A percentile compares a stretch with the other conserved stretches of the same genome.
These are phyloP conservation scores for Calonectria leucothoes DNA, from an alignment of 2,329 filamentous ascomycete species.

Conservation along the genomic window DNA sequence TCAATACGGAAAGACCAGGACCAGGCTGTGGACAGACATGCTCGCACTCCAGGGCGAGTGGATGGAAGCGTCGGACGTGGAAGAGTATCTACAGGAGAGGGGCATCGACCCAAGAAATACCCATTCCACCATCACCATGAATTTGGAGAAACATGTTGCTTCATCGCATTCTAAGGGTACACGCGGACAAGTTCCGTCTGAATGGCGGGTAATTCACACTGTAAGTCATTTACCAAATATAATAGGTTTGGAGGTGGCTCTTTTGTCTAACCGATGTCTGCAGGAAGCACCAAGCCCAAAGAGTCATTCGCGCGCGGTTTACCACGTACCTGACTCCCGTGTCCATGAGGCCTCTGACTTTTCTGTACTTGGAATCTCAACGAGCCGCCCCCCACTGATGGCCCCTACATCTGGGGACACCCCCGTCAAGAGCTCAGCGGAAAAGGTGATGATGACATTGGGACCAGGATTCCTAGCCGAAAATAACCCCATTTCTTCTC, in stretches of 20 bases:
- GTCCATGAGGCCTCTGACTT: neutral
- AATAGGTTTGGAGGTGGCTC: neutral
- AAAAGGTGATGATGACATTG: neutral
- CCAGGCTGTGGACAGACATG: neutral
- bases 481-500: neutral
- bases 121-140: neutral
- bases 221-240: neutral
- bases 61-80: constrained; percentile 17
- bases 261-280: neutral
- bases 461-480: neutral
- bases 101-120: neutral
- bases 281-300: neutral
- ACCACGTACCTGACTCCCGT: neutral
- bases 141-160: neutral
- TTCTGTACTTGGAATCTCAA: neutral
- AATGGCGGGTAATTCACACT: neutral
- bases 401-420: neutral
- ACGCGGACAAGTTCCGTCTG: neutral
- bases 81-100: constrained; percentile 22
- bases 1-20: constrained; percentile 10
- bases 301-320: neutral
- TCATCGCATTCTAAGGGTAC: neutral
- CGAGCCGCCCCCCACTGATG: neutral
- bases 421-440: neutral
- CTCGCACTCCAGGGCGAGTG: constrained; percentile 15